Evolutionary conservation across 345 rosid species (phyloP).

Genomic region (Camelina neglecta): DNA sequence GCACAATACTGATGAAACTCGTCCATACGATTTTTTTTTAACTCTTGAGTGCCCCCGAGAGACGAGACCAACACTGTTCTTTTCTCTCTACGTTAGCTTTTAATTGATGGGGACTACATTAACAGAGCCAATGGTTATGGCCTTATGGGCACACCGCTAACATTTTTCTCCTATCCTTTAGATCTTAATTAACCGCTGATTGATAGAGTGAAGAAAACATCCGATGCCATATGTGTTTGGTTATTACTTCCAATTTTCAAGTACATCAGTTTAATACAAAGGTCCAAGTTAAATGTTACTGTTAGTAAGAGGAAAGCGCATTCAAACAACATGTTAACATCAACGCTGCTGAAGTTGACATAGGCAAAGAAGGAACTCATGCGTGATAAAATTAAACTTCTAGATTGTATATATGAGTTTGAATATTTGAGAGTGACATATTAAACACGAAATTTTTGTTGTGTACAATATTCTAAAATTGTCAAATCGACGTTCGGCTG

Average conservation of each 20-base stretch:
- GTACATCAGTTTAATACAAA: background rate
- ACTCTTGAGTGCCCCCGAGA: background rate
- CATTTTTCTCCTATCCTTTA: background rate
- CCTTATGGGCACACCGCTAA: too few relatives aligned
- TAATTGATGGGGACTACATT: background rate
- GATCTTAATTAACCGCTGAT: conserved; percentile 16
- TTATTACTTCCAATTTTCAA: background rate
- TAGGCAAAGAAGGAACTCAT: background rate
- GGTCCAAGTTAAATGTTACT: background rate
- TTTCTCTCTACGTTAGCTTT: conserved; percentile 10
- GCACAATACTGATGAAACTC: conserved; percentile 4
- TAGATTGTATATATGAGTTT: background rate
- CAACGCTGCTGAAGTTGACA: background rate
- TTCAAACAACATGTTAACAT: background rate
- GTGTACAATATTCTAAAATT: background rate
- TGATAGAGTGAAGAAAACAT: conserved; percentile 5
- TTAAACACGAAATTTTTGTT: background rate
- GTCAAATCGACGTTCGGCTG: conserved; percentile 37
- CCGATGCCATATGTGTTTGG: background rate
- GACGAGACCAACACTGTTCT: conserved; percentile 11
- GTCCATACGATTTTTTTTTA: background rate
- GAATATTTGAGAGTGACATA: background rate
- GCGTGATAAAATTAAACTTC: too few relatives aligned
- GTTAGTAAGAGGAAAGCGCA: background rate
- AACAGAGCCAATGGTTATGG: background rate